Base-by-base conservation (phyloP, 75 land plant genomes). In the Adiantum capillusveneris region DNA sequence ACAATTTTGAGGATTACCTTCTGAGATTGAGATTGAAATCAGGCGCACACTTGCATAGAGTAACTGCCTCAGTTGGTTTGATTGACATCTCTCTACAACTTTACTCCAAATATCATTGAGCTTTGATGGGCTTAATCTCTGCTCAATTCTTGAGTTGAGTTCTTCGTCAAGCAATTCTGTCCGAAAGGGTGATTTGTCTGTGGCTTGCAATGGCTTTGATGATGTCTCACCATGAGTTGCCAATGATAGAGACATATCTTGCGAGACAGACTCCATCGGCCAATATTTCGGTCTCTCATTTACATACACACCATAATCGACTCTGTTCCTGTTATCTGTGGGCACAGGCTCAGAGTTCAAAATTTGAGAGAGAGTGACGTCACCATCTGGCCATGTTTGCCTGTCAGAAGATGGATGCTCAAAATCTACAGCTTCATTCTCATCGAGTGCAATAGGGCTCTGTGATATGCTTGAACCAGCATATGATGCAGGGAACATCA, bases 81-180 rank as follows among this genome's bases (percentile, higher is more conserved):
- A 59, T 1, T 19, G 44, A 53, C 78, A 69, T 21, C 43, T 66
- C 44, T 67, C 62, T 20, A 78, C 43, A 11, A 70, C 63, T n/a
- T 51, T 58, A 52, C 1, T 51, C 78, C 78, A 78, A 29, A 75
- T 56, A 16, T 64, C 63, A 28, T 68, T 68, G 45, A 78, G 29
- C 16, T 62, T 65, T 16, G 44, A 30, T 1, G 13, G 58, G 3
- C 49, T 18, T 3, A 61, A 27, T 19, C 39, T 31, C 5, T 30
- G 67, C 49, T 53, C 55, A 45, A 44, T 44, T n/a, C 50, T 29
- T 29, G n/a, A 2, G 31, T 43, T 17, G 20, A 13, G 19, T 30
- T 17, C 6, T 25, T 13, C 6, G 24, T 53, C 53, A 29, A 48
- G 6, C 21, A 20, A 16, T 14, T n/a, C 19, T 39, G 19, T 50